Base-by-base conservation (phyloP, 2,329 filamentous ascomycete genomes). In the Teratosphaeria destructans region DNA sequence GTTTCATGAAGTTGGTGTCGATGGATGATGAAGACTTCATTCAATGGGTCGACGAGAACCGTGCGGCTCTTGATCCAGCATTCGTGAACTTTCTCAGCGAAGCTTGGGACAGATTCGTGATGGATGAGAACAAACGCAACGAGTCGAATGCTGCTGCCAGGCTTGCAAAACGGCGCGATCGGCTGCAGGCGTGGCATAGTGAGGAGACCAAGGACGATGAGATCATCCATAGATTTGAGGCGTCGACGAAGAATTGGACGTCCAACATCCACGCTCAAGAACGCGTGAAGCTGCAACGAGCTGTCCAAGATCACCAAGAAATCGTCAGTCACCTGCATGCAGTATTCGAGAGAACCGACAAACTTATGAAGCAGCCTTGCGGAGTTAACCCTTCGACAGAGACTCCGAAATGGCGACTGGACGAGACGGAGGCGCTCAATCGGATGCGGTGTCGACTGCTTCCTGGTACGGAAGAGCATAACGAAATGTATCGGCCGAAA, bases 231-330 rank as follows among this genome's bases (percentile, higher is more conserved):
- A 85, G 85, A n/a, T 93, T 97, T 68, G 90, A 96, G 67, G 85
- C 89, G 64, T 88, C 90, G 0, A 93, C 94, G 59, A 87, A 84
- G 49, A 87, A 93, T 61, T 99, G 93, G 94, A 88, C 93, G 78
- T 90, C 92, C 67, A 97, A 96, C 67, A 96, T 99, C 49, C 94
- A 93, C 72, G 86, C 88, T 55, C 90, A 93, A 0, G 94, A 99
- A 71, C 87, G 94, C 65, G 83, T 93, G 70, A 97, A 96, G 71
- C 87, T 95, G 64, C 93, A 97, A 71, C 82, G 94, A 62, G 82
- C 89, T 16, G 76, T 91, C 58, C 94, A 99, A 73, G 95, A 99
- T 68, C 90, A 96, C 68, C 91, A 96, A 67, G 94, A 99, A 70
- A 93, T 92, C 68, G 82, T 89, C 60, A 81, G 82, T 1, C 96